Evolutionary conservation across 345 rosid species (phyloP).

Genomic region (Arabidopsis suecica): DNA sequence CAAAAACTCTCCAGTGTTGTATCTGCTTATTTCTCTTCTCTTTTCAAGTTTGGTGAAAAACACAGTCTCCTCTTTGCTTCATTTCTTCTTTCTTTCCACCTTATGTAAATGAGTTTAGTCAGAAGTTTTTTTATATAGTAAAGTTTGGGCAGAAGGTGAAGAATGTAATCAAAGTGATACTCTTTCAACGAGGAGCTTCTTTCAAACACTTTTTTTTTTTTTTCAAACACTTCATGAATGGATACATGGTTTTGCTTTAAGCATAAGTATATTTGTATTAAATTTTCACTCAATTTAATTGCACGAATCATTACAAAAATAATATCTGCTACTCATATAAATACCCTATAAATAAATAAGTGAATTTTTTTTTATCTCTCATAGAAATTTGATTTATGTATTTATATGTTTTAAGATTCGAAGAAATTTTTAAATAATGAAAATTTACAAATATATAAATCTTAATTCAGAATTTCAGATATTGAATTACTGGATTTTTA

Average conservation of each 20-base stretch:
- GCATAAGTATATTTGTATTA: no score
- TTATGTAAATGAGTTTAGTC: slow-evolving; percentile 46
- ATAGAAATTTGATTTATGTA: no score
- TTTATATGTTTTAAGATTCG: no score
- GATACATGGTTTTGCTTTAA: not conserved
- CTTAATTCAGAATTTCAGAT: not conserved
- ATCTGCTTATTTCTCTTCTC: slow-evolving; percentile 28
- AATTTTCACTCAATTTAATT: not conserved
- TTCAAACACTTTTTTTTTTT: no score
- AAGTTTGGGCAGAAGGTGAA: slow-evolving; percentile 34
- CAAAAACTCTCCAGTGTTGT: slow-evolving; percentile 29
- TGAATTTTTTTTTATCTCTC: no score
- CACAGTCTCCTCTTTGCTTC: slow-evolving; percentile 15
- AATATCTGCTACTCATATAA: no score
- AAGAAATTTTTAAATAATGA: no score
- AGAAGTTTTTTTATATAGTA: slow-evolving; percentile 38
- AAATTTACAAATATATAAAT: no score
- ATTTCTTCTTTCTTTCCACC: slow-evolving; percentile 25
- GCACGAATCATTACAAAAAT: no score
- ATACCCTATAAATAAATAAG: no score
- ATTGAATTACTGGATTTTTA: no score
- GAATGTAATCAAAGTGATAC: no score
- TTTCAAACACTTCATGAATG: slow-evolving; percentile 2
- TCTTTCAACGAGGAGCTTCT: not conserved
- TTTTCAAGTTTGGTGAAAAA: slow-evolving; percentile 32